A percentile compares a stretch with the other conserved stretches of the same genome.
phyloP scores from a whole-genome alignment of 208 protist genomes.

The Crithidia sp. region DNA sequence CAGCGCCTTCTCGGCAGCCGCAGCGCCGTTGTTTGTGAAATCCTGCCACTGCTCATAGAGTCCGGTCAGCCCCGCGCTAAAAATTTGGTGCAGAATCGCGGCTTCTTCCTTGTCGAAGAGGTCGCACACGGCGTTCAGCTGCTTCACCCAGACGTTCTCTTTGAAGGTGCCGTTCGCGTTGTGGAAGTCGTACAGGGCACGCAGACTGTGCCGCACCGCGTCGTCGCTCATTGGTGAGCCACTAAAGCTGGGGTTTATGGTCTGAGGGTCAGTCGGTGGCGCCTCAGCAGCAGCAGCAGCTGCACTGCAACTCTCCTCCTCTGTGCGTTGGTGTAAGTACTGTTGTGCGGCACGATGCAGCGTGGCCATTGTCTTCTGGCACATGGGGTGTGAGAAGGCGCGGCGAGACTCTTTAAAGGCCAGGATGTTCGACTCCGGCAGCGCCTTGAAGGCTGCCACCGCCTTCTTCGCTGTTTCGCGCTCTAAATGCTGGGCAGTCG shows the following conservation, averaged over 20 bases:
- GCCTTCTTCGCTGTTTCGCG: neutral
- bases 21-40: constrained; percentile 27
- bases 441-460: constrained; percentile 14
- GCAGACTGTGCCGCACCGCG: constrained; percentile 3
- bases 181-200: constrained; percentile 18
- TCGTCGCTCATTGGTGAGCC: neutral
- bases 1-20: constrained; percentile 27
- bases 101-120: constrained; percentile 28
- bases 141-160: constrained; percentile 7
- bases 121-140: constrained; percentile 13
- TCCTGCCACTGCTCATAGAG: constrained; percentile 17
- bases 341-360: neutral
- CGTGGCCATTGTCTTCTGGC: neutral
- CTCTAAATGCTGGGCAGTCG: neutral
- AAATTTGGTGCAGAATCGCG: constrained; percentile 11
- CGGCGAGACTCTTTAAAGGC: neutral
- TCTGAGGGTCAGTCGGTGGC: neutral
- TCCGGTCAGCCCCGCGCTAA: constrained; percentile 6
- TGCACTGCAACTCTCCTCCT: neutral
- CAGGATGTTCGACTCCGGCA: constrained; percentile 14
- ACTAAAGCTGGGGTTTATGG: neutral
- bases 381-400: neutral
- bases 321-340: too few species aligned
- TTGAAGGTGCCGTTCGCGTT: neutral
- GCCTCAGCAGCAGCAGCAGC: too few species aligned